These are phyloP conservation scores for Leccinum fibrillosum DNA, from an alignment of 768 basidiomycete genomes.

Conservation along the genomic window DNA sequence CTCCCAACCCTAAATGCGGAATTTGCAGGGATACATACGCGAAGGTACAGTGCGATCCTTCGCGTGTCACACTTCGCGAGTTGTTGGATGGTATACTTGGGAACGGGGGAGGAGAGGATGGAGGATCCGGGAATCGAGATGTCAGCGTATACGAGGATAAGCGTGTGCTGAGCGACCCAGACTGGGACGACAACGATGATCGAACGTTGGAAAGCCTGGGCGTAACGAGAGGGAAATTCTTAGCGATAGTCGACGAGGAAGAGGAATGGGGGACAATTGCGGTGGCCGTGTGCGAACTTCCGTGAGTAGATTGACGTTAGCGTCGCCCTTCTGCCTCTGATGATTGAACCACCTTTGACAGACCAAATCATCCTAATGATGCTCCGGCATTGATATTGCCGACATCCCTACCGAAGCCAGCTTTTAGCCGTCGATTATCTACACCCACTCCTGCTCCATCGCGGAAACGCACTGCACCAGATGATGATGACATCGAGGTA, in stretches of 20 bases:
- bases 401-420: conserved; percentile 56
- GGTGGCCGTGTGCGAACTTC: conserved; percentile 62
- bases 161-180: conserved; percentile 85
- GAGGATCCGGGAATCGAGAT: conserved; percentile 45
- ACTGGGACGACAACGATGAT: conserved; percentile 87
- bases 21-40: conserved; percentile 86
- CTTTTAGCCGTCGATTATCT: conserved; percentile 38
- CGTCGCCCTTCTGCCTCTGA: background rate
- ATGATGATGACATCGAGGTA: conserved; percentile 54
- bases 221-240: conserved; percentile 79
- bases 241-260: conserved; percentile 88
- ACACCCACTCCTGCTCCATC: conserved; percentile 41
- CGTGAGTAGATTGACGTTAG: conserved; percentile 48
- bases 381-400: conserved; percentile 61
- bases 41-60: conserved; percentile 68
- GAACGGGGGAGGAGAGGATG: conserved; percentile 34
- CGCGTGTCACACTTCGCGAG: conserved; percentile 64
- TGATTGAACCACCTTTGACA: conserved; percentile 19
- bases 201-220: conserved; percentile 80
- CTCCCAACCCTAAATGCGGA: conserved; percentile 76
- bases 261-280: conserved; percentile 69
- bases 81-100: conserved; percentile 69
- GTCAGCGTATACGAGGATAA: conserved; percentile 87
- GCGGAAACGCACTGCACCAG: conserved; percentile 57
- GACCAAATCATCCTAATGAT: conserved; percentile 54